Base-by-base conservation (phyloP, 1,284 basidiomycete genomes). In the Rhodotorula sp. region DNA sequence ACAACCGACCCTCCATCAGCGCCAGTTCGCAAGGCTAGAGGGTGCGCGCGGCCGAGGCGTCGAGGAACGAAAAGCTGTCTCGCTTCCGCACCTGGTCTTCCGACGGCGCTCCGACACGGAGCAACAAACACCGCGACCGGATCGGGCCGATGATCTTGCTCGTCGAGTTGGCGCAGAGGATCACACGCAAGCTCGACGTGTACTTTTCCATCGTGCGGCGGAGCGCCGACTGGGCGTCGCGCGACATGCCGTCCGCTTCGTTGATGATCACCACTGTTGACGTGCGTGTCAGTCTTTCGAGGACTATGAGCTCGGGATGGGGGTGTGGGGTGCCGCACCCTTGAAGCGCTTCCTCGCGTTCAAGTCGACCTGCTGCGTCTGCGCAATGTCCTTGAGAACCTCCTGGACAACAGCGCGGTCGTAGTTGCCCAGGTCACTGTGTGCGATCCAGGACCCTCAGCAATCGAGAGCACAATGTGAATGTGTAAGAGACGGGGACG, bases 171-270 rank as follows among this genome's bases (percentile, higher is more conserved):
- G 96, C 93, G 81, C 96, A 98, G 18, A 99, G 87, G 78, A 99
- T 96, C 76, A 99, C 89, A 60, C 97, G 89, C 87, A 99, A 87
- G 81, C 98, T 99, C 62, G 89, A 89, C 91, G 97, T 98, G 85
- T 97, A 99, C 82, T 98, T 96, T 79, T 99, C 96, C 96, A 99
- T 99, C 4, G 96, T 99, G 70, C 97, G 87, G 79, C 97, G 90
- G 58, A 99, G 86, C 7, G 96, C 96, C 1, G 96, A 94, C 84
- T 99, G 96, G 0, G 96, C 96, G 83, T 99, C 96, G 75, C 95
- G 89, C 20, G 93, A 90, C 60, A 99, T 86, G 0, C 91, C 89
- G 81, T 99, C 96, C 0, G 96, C 97, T 83, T 98, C 96, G 79
- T 99, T 97, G 81, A 99, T 98, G 70, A 99, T 87, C 6, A 34